A percentile compares a stretch with the other conserved stretches of the same genome.
Conservation (phyloP, 2,329 filamentous ascomycete species). For the Sporothrix curviconia region DNA sequence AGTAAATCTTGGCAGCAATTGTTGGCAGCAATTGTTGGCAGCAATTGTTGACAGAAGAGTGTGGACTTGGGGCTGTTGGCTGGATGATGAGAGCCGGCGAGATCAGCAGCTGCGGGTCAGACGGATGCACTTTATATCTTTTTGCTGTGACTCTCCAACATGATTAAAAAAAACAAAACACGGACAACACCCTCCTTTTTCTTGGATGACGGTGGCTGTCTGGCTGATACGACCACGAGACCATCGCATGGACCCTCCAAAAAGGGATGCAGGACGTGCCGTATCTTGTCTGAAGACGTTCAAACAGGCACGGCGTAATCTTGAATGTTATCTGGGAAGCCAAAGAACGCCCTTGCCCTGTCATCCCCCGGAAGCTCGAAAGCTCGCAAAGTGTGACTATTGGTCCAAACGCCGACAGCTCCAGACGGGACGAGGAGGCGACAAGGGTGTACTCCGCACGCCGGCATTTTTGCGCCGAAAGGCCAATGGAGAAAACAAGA, state of each 20-base stretch:
- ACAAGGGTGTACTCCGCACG: constrained; percentile 3
- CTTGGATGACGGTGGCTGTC: background rate
- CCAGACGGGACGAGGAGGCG: background rate
- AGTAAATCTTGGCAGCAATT: too few species aligned
- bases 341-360: background rate
- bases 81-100: background rate
- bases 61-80: too few species aligned
- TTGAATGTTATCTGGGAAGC: background rate
- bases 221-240: background rate
- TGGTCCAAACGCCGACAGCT: background rate
- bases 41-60: too few species aligned
- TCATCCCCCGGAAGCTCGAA: background rate
- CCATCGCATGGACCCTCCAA: background rate
- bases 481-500: too few species aligned
- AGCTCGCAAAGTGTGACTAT: constrained; percentile 1
- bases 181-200: background rate
- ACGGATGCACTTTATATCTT: background rate
- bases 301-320: too few species aligned
- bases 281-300: background rate
- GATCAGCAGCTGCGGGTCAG: background rate
- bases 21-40: too few species aligned
- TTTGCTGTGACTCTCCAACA: background rate
- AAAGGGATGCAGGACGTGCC: background rate
- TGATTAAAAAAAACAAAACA: background rate
- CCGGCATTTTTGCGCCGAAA: constrained; percentile 2